phyloP scores from a whole-genome alignment of 73 alveolate species.

The Paramecium pentaurelia region DNA sequence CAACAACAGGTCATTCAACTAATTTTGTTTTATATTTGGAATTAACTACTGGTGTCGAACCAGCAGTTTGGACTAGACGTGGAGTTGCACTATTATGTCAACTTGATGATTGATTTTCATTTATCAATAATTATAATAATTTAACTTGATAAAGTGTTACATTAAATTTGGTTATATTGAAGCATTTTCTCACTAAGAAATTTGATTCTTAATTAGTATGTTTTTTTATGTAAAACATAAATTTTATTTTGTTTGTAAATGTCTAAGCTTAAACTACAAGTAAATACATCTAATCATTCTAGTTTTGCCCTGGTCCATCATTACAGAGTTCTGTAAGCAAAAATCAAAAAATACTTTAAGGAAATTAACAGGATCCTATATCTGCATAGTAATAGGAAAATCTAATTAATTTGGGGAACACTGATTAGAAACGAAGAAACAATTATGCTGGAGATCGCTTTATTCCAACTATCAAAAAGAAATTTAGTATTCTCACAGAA shows the following conservation, averaged over 20 bases:
- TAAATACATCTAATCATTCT: not conserved
- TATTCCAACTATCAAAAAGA: not conserved
- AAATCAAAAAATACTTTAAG: not conserved
- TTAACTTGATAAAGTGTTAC: not conserved
- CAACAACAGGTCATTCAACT: conserved; percentile 98
- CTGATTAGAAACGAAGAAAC: not conserved
- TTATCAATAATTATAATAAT: not conserved
- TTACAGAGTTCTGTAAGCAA: not conserved
- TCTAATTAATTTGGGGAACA: not conserved
- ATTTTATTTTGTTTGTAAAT: not conserved
- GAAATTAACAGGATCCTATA: not conserved
- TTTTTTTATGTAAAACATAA: not conserved
- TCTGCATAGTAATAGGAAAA: not conserved
- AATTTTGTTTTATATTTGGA: conserved; percentile 89
- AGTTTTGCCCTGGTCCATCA: not conserved
- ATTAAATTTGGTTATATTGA: not conserved
- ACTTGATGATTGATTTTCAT: conserved; percentile 61
- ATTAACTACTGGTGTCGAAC: conserved; percentile 64
- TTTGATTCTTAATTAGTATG: not conserved
- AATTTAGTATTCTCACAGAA: not conserved
- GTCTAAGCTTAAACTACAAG: not conserved
- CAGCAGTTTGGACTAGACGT: conserved; percentile 81
- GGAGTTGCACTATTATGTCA: conserved; percentile 85
- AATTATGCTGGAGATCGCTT: not conserved
- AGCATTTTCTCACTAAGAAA: not conserved